phyloP scores from a whole-genome alignment of 176 grass and related monocot genomes.

The Musa schizocarpa region DNA sequence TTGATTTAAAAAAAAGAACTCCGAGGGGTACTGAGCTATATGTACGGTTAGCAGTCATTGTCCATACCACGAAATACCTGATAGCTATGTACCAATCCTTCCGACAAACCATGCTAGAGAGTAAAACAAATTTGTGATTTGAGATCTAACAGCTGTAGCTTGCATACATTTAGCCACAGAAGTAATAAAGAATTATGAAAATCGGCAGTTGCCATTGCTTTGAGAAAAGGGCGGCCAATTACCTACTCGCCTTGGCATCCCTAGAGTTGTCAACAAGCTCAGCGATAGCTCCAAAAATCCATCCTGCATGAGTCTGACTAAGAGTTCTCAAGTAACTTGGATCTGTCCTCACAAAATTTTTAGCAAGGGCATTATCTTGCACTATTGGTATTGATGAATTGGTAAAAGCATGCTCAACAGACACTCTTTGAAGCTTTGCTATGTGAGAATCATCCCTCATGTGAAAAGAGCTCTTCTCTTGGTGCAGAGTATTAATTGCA shows the following conservation, averaged over 20 bases:
- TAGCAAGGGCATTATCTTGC: constrained; percentile 21
- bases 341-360: constrained; percentile 57
- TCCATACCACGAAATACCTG: too few species aligned
- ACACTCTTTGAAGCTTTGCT: constrained; percentile 2
- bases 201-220: neutral
- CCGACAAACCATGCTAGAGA: too few species aligned
- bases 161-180: neutral
- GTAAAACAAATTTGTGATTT: neutral
- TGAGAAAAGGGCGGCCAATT: neutral
- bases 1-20: too few species aligned
- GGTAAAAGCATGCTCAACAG: constrained; percentile 33
- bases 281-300: constrained; percentile 90
- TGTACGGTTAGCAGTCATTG: too few species aligned
- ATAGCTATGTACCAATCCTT: too few species aligned
- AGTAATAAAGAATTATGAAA: neutral
- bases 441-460: neutral
- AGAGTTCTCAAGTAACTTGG: constrained; percentile 74
- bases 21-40: too few species aligned
- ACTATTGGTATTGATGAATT: constrained; percentile 16
- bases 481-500: constrained; percentile 21
- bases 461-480: neutral
- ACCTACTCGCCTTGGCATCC: constrained; percentile 75
- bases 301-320: constrained; percentile 75
- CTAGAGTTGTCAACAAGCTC: constrained; percentile 88
- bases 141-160: neutral